Base-by-base conservation (phyloP, 495 filamentous ascomycete genomes). In the Margaritispora aquatica region DNA sequence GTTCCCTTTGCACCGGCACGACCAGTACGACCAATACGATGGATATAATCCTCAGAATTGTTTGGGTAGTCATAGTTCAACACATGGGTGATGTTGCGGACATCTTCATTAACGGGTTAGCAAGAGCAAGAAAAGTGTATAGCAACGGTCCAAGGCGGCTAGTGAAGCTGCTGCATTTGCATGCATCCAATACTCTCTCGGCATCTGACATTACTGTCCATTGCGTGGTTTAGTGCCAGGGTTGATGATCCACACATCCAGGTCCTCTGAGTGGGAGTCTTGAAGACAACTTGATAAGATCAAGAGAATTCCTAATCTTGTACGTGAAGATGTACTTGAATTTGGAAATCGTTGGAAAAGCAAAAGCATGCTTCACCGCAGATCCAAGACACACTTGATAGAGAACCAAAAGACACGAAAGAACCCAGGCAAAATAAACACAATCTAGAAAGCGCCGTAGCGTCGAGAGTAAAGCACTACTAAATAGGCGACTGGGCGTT, bases 21-120 rank as follows among this genome's bases (percentile, higher is more conserved):
- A 72, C 90, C 93, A 74, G 93, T 97, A 83, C 91, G 85, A 73
- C 88, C 94, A 79, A 98, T 98, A 76, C 94, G 89, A 76, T 98
- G 94, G 74, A 98, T 93, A 69, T 98, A 98, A 74, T 97, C 93
- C 77, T 98, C 94, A 75, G 94, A 97, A 80, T 98, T 98, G 82
- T 97, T 97, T 72, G 94, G 94, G 74, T 96, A 96, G 76, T 98
- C 94, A 88, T 97, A 97, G 87, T 98, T 98, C 77, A 98, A 82
- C 78, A 98, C 94, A 79, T 98, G 94, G 75, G 93, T 97, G 77
- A 98, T 98, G 82, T 98, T 93, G 75, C 92, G 92, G 82, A 98
- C 94, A 86, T 98, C 94, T 98, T 96, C 48, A 86, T 72, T 67
- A 74, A 73, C 81, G 51, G 77, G 90, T 97, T 96, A 97, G 93